These are phyloP conservation scores for Penicillium psychrofluorescens DNA, from an alignment of 495 filamentous ascomycete genomes.

Conservation along the genomic window DNA sequence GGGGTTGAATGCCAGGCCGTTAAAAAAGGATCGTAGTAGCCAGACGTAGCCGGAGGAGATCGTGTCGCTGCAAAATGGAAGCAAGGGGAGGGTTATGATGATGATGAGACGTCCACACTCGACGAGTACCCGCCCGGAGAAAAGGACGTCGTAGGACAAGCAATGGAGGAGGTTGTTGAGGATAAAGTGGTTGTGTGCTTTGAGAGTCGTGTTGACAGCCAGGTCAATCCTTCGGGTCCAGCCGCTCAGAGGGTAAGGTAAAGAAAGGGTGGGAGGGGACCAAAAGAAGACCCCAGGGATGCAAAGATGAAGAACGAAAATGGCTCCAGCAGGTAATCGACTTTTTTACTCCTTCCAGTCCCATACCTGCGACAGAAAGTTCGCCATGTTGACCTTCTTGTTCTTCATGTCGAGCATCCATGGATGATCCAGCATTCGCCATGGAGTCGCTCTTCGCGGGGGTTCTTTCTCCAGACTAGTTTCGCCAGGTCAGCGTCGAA, in stretches of 20 bases:
- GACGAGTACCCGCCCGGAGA: slow-evolving; percentile 19
- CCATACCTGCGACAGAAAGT: slow-evolving; percentile 90
- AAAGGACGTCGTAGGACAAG: slow-evolving; percentile 10
- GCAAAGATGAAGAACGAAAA: not conserved
- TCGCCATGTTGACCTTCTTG: slow-evolving; percentile 94
- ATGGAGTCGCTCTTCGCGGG: slow-evolving; percentile 77
- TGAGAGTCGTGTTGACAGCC: slow-evolving; percentile 38
- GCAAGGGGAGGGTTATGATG: not conserved
- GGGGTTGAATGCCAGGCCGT: not conserved
- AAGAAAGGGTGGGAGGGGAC: slow-evolving; percentile 11
- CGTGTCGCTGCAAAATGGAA: slow-evolving; percentile 8
- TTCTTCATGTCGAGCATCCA: slow-evolving; percentile 95
- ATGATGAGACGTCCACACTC: not conserved
- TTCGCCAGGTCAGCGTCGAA: not conserved
- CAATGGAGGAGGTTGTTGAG: slow-evolving; percentile 1
- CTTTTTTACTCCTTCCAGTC: slow-evolving; percentile 64
- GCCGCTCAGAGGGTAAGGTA: slow-evolving; percentile 30
- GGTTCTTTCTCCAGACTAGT: slow-evolving; percentile 88
- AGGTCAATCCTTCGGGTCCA: slow-evolving; percentile 37
- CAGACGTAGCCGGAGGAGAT: slow-evolving; percentile 9
- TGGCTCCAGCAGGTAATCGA: slow-evolving; percentile 1
- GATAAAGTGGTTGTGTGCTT: slow-evolving; percentile 1
- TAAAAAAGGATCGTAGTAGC: no score
- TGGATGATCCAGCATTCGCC: slow-evolving; percentile 98
- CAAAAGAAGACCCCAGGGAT: slow-evolving; percentile 1